Conservation (phyloP, 495 filamentous ascomycete genomes). For the Lophiotrema nucula region DNA sequence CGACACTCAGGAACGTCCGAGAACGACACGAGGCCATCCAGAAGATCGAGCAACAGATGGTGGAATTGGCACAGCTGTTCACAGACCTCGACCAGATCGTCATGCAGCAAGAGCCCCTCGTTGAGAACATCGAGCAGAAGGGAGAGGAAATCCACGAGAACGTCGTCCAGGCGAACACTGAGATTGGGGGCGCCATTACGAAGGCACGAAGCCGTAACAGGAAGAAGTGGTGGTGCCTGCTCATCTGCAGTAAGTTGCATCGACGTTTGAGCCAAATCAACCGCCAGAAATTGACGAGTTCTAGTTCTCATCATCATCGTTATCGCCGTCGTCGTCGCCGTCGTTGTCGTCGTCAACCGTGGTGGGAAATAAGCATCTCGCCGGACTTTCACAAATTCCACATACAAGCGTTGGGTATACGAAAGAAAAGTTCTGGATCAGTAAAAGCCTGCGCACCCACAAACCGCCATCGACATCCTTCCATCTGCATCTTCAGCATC, state of each 20-base stretch:
- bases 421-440: background rate
- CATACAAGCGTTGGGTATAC: background rate
- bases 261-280: background rate
- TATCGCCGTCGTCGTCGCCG: conserved; percentile 47
- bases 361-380: conserved; percentile 19
- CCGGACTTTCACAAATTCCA: too few relatives aligned
- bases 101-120: conserved; percentile 73
- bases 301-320: conserved; percentile 47
- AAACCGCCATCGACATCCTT: background rate
- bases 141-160: conserved; percentile 76
- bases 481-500: background rate
- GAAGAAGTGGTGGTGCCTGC: conserved; percentile 98
- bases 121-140: conserved; percentile 76
- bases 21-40: conserved; percentile 85
- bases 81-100: conserved; percentile 80
- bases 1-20: conserved; percentile 71
- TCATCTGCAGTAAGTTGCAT: conserved; percentile 50
- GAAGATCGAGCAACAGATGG: conserved; percentile 84
- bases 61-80: conserved; percentile 80
- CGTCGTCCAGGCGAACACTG: conserved; percentile 73
- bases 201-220: conserved; percentile 76
- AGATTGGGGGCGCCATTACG: conserved; percentile 72
- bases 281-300: background rate
- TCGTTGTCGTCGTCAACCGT: conserved; percentile 14
- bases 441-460: background rate